phyloP scores from a whole-genome alignment of 208 protist genomes.

The Balamuthia mandrillaris region DNA sequence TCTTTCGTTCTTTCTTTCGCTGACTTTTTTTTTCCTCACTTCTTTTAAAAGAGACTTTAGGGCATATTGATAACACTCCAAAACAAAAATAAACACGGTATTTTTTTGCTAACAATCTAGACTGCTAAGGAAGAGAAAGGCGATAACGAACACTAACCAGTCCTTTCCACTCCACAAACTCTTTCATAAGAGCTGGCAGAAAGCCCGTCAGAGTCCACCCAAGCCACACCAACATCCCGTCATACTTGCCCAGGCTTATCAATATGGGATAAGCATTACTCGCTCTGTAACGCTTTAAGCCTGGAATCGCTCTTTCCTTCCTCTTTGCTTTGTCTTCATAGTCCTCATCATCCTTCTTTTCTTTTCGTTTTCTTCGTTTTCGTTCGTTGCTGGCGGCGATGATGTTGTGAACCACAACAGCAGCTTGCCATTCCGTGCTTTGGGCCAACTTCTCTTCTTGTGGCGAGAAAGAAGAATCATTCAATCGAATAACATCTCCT shows the following conservation, averaged over 20 bases:
- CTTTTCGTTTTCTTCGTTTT: background rate
- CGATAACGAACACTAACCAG: constrained; percentile 50
- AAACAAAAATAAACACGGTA: too few species aligned
- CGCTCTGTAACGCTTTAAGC: background rate
- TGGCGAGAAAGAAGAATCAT: background rate
- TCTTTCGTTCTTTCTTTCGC: too few species aligned
- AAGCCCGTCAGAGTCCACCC: constrained; percentile 52
- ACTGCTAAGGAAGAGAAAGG: too few species aligned
- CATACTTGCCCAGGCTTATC: constrained; percentile 49
- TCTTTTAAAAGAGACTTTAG: too few species aligned
- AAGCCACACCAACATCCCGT: constrained; percentile 40
- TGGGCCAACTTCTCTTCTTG: constrained; percentile 59
- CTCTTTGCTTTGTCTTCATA: background rate
- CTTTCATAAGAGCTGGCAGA: constrained; percentile 46
- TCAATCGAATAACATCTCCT: too few species aligned
- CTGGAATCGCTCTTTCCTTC: background rate
- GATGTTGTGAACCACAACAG: constrained; percentile 46
- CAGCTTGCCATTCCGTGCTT: constrained; percentile 37
- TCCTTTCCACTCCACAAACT: constrained; percentile 54
- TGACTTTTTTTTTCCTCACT: too few species aligned
- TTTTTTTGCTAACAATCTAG: too few species aligned
- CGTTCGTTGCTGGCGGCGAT: background rate
- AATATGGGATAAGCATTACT: background rate
- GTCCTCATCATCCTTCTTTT: background rate
- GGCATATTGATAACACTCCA: too few species aligned